Conservation (phyloP, 1,139 yeast species). For the Kodamaea derodonti region DNA sequence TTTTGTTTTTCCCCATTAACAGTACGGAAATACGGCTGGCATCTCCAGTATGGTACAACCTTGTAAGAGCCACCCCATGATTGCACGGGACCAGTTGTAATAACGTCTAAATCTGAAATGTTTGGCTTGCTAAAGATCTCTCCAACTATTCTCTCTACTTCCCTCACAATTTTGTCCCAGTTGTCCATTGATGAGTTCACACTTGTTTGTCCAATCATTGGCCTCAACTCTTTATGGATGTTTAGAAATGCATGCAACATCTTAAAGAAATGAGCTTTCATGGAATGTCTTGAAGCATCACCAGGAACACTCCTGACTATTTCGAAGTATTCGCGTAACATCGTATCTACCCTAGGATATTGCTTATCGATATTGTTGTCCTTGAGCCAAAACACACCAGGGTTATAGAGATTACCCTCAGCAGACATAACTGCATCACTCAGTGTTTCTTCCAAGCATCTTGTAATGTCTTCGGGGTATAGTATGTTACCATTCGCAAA, state of each 20-base stretch:
- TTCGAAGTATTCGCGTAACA: slow-evolving; percentile 84
- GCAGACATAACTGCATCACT: slow-evolving; percentile 98
- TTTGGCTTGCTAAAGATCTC: slow-evolving; percentile 46
- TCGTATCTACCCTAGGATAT: slow-evolving; percentile 80
- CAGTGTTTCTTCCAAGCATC: slow-evolving; percentile 58
- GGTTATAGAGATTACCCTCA: slow-evolving; percentile 90
- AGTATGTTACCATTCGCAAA: slow-evolving; percentile 91
- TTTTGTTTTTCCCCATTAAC: slow-evolving; percentile 65
- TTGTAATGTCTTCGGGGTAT: slow-evolving; percentile 72
- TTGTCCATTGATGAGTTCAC: slow-evolving; percentile 47
- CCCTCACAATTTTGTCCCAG: slow-evolving; percentile 67
- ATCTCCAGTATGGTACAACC: slow-evolving; percentile 91
- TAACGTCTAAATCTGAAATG: slow-evolving; percentile 46
- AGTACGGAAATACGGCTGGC: slow-evolving; percentile 91
- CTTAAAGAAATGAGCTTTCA: slow-evolving; percentile 93
- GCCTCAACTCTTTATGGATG: slow-evolving; percentile 71
- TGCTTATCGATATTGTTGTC: slow-evolving; percentile 54
- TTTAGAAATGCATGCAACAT: slow-evolving; percentile 74
- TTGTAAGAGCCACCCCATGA: slow-evolving; percentile 80
- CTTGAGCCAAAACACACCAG: slow-evolving; percentile 77
- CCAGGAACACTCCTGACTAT: slow-evolving; percentile 67
- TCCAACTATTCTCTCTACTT: slow-evolving; percentile 64
- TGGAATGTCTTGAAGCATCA: slow-evolving; percentile 72
- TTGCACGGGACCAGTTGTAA: slow-evolving; percentile 44
- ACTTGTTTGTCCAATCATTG: slow-evolving; percentile 58